Percentiles rank a stretch among this genome's conserved stretches.
Evolutionary conservation across 1,284 basidiomycete genomes (phyloP).

Genomic region (Boletus smithii): DNA sequence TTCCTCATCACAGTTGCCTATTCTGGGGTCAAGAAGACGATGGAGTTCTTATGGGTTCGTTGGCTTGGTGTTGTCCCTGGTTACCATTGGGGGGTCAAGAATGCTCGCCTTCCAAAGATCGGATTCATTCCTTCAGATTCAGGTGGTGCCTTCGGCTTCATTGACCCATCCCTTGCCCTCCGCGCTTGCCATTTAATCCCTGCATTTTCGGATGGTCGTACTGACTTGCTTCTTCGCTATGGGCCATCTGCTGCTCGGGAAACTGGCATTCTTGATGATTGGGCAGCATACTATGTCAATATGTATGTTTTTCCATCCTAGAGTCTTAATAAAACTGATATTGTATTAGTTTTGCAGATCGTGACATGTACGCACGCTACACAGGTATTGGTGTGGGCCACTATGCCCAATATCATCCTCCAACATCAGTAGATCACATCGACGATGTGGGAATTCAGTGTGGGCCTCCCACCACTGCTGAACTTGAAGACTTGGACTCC

Average conservation of each 20-base stretch:
- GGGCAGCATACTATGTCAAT: conserved; percentile 4
- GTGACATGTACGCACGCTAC: conserved; percentile 1
- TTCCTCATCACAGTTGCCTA: neutral
- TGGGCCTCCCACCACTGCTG: too few species aligned
- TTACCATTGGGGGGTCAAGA: neutral
- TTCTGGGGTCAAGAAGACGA: neutral
- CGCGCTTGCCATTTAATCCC: neutral
- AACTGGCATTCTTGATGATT: neutral
- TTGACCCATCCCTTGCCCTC: neutral
- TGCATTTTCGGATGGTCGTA: neutral
- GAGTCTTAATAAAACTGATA: neutral
- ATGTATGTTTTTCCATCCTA: neutral
- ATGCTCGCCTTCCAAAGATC: neutral
- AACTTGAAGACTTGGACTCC: too few species aligned
- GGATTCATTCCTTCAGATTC: conserved; percentile 5
- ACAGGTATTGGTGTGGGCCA: conserved; percentile 1
- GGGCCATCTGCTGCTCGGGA: neutral
- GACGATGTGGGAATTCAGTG: too few species aligned
- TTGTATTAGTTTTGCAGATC: conserved; percentile 1
- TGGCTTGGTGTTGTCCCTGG: conserved; percentile 7
- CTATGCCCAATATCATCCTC: neutral
- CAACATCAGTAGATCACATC: too few species aligned
- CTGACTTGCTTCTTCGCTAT: neutral
- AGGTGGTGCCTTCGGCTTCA: neutral
- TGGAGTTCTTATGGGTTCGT: conserved; percentile 9